Evolutionary conservation across 1,284 basidiomycete species (phyloP).

Genomic region (Acaromyces ingoldii): DNA sequence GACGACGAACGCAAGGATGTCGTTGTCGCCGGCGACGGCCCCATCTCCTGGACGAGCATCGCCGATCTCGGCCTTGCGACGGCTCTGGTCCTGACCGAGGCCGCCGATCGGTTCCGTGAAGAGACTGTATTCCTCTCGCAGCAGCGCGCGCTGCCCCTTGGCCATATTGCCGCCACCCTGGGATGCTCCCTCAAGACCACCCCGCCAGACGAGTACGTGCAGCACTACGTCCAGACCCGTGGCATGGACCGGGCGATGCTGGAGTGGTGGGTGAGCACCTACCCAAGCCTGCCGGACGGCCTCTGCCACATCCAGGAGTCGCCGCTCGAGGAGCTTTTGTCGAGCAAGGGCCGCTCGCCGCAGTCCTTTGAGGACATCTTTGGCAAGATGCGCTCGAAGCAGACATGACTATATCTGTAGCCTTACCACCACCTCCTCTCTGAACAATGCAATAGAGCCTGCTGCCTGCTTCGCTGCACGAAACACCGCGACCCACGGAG

Average conservation of each 20-base stretch:
- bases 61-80: constrained; percentile 5
- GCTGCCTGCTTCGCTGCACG: too few species aligned
- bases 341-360: background rate
- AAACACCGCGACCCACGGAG: too few species aligned
- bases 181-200: background rate
- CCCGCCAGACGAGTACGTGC: background rate
- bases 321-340: background rate
- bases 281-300: background rate
- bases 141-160: too few species aligned
- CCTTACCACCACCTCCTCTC: too few species aligned
- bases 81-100: background rate
- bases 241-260: background rate
- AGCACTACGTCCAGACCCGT: background rate
- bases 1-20: background rate
- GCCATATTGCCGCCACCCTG: background rate
- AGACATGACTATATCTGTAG: too few species aligned
- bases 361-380: background rate
- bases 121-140: background rate
- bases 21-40: constrained; percentile 7
- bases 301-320: background rate
- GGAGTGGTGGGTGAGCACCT: background rate
- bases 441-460: too few species aligned
- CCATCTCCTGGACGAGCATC: constrained; percentile 4
- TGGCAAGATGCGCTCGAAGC: background rate
- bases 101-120: background rate